phyloP scores from a whole-genome alignment of 345 rosid genomes.

The Arabidopsis suecica region DNA sequence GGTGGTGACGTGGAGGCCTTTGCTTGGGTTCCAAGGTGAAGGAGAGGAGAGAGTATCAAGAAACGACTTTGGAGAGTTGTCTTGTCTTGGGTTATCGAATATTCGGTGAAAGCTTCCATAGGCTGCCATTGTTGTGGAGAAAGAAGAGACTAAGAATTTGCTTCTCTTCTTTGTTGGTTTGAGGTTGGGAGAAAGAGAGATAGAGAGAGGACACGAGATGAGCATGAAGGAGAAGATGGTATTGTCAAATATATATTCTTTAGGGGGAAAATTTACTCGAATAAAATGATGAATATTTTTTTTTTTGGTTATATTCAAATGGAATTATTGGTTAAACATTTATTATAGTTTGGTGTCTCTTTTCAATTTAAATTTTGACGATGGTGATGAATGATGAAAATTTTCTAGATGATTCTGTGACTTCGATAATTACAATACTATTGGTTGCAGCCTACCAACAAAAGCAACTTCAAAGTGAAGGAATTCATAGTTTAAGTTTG shows the following conservation, averaged over 20 bases:
- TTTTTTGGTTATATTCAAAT: constrained; percentile 9
- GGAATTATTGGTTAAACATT: background rate
- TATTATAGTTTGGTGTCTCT: background rate
- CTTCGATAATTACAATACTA: background rate
- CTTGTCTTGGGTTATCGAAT: constrained; percentile 63
- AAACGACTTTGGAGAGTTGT: constrained; percentile 51
- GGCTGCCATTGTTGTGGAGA: constrained; percentile 62
- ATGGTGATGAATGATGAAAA: constrained; percentile 23
- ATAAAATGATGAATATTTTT: background rate
- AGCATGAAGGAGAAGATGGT: constrained; percentile 39
- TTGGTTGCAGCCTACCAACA: constrained; percentile 8
- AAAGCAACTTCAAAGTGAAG: constrained; percentile 1
- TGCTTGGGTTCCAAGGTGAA: constrained; percentile 54
- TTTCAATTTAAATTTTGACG: background rate
- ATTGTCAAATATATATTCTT: constrained; percentile 41
- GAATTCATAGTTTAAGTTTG: background rate
- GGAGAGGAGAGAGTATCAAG: constrained; percentile 61
- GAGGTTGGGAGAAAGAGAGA: constrained; percentile 8
- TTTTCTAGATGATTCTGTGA: constrained; percentile 27
- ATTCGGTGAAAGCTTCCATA: constrained; percentile 72
- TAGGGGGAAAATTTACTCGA: constrained; percentile 1
- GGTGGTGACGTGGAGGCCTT: constrained; percentile 49
- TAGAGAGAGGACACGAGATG: constrained; percentile 43
- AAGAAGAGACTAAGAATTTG: constrained; percentile 21
- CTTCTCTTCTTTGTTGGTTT: constrained; percentile 20